Percentiles rank a stretch among this genome's conserved stretches.
phyloP scores from a whole-genome alignment of 148 eudicot genomes.

The Suaeda aralocaspica region DNA sequence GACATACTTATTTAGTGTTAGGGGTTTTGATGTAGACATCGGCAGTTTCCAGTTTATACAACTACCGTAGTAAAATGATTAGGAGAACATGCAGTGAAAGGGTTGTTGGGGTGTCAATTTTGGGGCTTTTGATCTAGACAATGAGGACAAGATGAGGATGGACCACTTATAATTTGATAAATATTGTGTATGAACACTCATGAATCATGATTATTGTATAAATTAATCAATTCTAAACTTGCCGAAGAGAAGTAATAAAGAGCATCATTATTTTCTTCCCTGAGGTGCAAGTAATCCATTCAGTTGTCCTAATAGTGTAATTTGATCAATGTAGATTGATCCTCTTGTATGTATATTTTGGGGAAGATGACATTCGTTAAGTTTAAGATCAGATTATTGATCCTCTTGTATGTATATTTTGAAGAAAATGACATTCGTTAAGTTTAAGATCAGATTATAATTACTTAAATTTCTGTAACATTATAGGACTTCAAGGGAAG shows the following conservation, averaged over 20 bases:
- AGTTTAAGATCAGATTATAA: too few species aligned
- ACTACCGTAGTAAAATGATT: background rate
- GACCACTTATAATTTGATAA: background rate
- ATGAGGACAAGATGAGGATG: background rate
- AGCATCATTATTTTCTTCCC: background rate
- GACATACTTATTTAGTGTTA: too few species aligned
- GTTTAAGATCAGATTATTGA: too few species aligned
- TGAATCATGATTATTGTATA: background rate
- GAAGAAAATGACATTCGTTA: too few species aligned
- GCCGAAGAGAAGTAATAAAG: background rate
- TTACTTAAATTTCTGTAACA: background rate
- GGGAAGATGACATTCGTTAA: too few species aligned
- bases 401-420: too few species aligned
- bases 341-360: too few species aligned
- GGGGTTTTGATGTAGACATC: background rate
- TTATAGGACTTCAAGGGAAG: conserved; percentile 60
- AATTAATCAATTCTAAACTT: background rate
- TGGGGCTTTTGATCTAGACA: background rate
- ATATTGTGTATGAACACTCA: background rate
- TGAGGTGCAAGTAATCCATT: too few species aligned
- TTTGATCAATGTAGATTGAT: too few species aligned
- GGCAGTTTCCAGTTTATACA: background rate
- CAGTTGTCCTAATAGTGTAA: too few species aligned
- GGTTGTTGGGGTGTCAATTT: conserved; percentile 4
- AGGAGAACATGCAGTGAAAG: background rate